Evolutionary conservation across 768 basidiomycete genomes (phyloP), one percentile per base, ranked within the genome.

Genomic region (Lentinus brumalis): DNA sequence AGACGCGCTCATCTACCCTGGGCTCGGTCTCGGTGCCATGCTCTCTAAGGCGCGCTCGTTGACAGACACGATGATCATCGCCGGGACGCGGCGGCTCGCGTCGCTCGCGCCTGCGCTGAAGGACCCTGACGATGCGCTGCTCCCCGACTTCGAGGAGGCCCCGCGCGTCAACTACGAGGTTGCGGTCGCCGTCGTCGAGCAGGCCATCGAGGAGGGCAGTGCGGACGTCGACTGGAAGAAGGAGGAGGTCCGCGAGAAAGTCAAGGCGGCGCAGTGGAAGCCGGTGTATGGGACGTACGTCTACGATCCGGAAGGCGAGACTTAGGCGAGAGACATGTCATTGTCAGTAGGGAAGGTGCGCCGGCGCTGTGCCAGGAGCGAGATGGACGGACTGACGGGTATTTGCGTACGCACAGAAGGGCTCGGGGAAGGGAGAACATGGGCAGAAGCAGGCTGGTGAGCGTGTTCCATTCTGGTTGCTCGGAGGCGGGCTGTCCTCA

Each of bases 1-100:
- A 85, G 83, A 91, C 67, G 88, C 89, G 0, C 78, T 94, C 10
- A 87, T 94, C 49, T 94, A 93, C 73, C 92, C 92, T 2, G 94
- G 92, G 26, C 81, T 95, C 39, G 92, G 92, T 5, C 86, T 92
- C 59, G 93, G 93, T 42, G 82, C 89, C 44, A 85, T 94, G 67
- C 76, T 92, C 26, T 76, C 85, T 15, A 77, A 85, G 59, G 84
- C 89, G 1, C 79, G 82, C 10, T 72, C 69, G 9, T 79, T 96
- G 68, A 88, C 90, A 0, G 91, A 94, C 72, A 83, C 79, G 26
- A 94, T 96, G 94, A 89, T 96, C 69, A 86, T 92, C 35, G 89
- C 89, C 5, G 93, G 90, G 10, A 85, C 91, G 0, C 80, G 77
- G 31, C 83, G 86, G n/a, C 86, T 96, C 46, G 90, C 92, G 0